These are phyloP conservation scores for Anastatica hierochuntica DNA, from an alignment of 345 rosid species.

Conservation along the genomic window DNA sequence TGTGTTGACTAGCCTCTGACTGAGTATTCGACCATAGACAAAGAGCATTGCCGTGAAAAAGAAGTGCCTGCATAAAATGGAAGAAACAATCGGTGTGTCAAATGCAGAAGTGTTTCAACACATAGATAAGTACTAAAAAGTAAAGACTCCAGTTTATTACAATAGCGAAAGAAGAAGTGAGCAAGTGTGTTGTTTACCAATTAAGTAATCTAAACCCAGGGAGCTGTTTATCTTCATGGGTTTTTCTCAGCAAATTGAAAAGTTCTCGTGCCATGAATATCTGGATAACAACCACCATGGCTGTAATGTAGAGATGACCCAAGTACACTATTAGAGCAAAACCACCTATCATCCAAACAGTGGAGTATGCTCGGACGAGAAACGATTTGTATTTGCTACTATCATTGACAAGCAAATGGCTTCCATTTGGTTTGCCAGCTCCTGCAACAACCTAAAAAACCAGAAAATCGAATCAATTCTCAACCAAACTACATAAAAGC, in stretches of 20 bases:
- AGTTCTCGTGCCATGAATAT: conserved; percentile 87
- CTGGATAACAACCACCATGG: conserved; percentile 94
- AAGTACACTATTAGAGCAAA: conserved; percentile 71
- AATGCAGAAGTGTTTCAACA: too few species aligned
- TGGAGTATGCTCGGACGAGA: conserved; percentile 64
- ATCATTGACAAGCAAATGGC: conserved; percentile 55
- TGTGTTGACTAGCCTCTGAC: conserved; percentile 83
- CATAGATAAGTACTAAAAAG: too few species aligned
- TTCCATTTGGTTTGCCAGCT: conserved; percentile 46
- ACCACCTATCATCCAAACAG: conserved; percentile 90
- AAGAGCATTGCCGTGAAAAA: conserved; percentile 96
- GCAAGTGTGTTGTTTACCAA: conserved; percentile 40
- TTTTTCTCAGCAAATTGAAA: conserved; percentile 76
- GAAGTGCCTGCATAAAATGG: conserved; percentile 55
- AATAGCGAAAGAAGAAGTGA: not conserved
- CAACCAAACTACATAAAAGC: too few species aligned
- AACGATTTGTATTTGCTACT: conserved; percentile 68
- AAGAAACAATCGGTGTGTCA: too few species aligned
- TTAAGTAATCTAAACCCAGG: conserved; percentile 81
- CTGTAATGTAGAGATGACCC: conserved; percentile 97
- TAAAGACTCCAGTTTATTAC: too few species aligned
- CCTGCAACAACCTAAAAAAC: conserved; percentile 44
- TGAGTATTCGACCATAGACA: conserved; percentile 90
- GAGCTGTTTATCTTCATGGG: conserved; percentile 71
- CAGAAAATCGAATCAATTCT: too few species aligned